Evolutionary conservation across 805 yeast genomes (phyloP).

Genomic region (Suhomyces sp.): DNA sequence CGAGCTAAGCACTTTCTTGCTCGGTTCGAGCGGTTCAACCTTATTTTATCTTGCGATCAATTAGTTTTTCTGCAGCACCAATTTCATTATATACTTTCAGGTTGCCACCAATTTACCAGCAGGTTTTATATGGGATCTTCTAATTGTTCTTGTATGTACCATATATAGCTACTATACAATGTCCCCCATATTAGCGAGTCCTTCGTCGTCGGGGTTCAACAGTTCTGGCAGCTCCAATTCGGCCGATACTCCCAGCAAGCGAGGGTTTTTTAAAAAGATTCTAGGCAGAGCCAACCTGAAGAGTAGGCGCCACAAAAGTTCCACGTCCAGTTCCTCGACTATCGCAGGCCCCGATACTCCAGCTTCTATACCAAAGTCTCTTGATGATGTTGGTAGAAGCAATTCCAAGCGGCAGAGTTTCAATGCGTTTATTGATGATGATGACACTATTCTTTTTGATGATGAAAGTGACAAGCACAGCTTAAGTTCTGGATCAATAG

Average conservation of each 20-base stretch:
- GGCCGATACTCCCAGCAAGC: conserved; percentile 4
- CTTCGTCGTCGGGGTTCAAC: not conserved
- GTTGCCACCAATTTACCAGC: not conserved
- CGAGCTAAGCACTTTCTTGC: not conserved
- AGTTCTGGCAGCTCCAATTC: not conserved
- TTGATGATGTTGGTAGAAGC: not conserved
- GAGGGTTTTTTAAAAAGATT: conserved; percentile 13
- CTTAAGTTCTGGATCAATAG: not conserved
- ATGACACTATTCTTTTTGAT: conserved; percentile 21
- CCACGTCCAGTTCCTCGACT: not conserved
- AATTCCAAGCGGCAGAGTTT: not conserved
- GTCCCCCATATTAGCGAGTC: not conserved
- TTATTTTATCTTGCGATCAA: not conserved
- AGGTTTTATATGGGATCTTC: too few species aligned
- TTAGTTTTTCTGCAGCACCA: not conserved
- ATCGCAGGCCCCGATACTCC: not conserved
- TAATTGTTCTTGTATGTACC: too few species aligned
- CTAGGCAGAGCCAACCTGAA: conserved; percentile 7
- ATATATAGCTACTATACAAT: not conserved
- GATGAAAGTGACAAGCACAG: conserved; percentile 13
- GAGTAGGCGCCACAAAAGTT: not conserved
- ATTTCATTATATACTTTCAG: not conserved
- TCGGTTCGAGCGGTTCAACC: not conserved
- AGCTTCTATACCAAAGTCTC: not conserved
- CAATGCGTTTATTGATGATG: conserved; percentile 17